Percentiles rank a stretch among this genome's conserved stretches.
Evolutionary conservation across 2,329 filamentous ascomycete species (phyloP).

Genomic region (Colletotrichum noveboracense): DNA sequence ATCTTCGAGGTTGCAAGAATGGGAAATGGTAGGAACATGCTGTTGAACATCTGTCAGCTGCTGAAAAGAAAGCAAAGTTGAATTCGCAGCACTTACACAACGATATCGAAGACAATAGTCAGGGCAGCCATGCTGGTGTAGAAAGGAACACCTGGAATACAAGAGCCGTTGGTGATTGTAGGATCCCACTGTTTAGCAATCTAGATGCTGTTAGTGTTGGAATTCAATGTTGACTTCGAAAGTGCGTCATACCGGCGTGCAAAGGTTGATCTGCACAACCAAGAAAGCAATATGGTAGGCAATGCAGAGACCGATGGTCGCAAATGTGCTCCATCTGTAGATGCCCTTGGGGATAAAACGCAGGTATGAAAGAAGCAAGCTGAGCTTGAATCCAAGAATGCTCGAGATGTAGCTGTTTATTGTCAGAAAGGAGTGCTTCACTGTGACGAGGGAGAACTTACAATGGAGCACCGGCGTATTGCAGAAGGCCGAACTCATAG

Average conservation of each 20-base stretch:
- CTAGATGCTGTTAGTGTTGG: background rate
- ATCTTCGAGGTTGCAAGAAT: conserved; percentile 41
- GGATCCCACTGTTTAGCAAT: conserved; percentile 47
- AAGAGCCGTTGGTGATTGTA: conserved; percentile 37
- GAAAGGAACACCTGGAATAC: conserved; percentile 43
- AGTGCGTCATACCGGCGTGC: conserved; percentile 32
- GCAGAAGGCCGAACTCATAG: conserved; percentile 42
- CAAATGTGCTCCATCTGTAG: conserved; percentile 38
- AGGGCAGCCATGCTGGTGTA: conserved; percentile 47
- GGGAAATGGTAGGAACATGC: conserved; percentile 47
- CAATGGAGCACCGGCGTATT: conserved; percentile 48
- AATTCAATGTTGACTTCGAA: too few relatives aligned
- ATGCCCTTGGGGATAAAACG: conserved; percentile 45
- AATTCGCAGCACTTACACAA: conserved; percentile 36
- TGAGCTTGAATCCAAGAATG: conserved; percentile 52
- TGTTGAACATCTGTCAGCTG: conserved; percentile 16
- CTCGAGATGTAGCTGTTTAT: conserved; percentile 40
- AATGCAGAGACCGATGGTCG: conserved; percentile 36
- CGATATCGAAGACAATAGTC: conserved; percentile 46
- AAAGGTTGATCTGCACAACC: conserved; percentile 39
- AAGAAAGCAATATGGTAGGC: conserved; percentile 45
- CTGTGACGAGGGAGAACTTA: conserved; percentile 15
- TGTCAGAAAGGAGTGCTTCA: background rate
- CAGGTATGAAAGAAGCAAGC: conserved; percentile 48
- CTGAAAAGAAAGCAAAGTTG: accelerated